These are phyloP conservation scores for Hyparrhenia diplandra DNA, from an alignment of 176 grass and related monocot species.

Conservation along the genomic window DNA sequence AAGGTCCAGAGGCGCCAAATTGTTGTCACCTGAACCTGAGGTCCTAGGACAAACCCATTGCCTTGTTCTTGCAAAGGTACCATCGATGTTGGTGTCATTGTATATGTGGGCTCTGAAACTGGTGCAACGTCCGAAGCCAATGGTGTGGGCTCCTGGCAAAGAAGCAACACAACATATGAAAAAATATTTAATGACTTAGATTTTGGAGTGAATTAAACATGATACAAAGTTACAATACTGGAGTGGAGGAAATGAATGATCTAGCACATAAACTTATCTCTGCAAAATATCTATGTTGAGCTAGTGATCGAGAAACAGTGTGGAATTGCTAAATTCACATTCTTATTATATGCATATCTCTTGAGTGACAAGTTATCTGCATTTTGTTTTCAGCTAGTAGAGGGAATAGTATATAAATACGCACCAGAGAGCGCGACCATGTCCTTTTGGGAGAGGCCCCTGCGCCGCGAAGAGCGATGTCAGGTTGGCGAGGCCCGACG, in stretches of 20 bases:
- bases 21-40: neutral
- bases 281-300: too few relatives aligned
- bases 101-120: neutral
- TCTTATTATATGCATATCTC: too few relatives aligned
- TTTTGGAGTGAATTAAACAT: too few relatives aligned
- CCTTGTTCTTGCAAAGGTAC: neutral
- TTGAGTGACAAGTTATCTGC: too few relatives aligned
- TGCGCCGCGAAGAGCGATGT: conserved; percentile 57
- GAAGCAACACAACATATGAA: too few relatives aligned
- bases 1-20: neutral
- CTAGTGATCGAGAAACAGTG: too few relatives aligned
- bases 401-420: neutral
- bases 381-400: too few relatives aligned
- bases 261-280: too few relatives aligned
- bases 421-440: conserved; percentile 68
- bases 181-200: too few relatives aligned
- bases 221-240: too few relatives aligned
- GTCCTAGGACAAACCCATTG: neutral
- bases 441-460: conserved; percentile 53
- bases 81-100: neutral
- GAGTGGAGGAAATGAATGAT: too few relatives aligned
- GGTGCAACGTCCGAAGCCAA: neutral
- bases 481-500: conserved; percentile 42
- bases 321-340: too few relatives aligned
- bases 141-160: neutral